These are phyloP conservation scores for Elsinoe australis DNA, from an alignment of 2,329 filamentous ascomycete species.

Conservation along the genomic window DNA sequence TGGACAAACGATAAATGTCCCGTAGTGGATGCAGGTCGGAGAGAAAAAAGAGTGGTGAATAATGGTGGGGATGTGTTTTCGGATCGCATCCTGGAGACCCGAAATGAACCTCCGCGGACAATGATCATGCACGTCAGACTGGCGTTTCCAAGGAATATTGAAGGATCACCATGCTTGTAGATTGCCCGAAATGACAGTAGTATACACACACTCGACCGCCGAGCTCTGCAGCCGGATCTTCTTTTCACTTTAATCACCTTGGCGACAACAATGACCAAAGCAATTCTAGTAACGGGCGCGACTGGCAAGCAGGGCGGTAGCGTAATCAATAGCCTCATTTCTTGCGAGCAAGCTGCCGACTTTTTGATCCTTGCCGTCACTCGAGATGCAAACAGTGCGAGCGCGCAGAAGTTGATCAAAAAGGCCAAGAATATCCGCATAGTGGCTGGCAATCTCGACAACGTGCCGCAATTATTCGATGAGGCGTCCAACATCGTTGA, in stretches of 20 bases:
- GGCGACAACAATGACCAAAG: slow-evolving; percentile 29
- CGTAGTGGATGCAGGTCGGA: no score
- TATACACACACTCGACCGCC: slow-evolving; percentile 7
- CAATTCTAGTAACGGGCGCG: slow-evolving; percentile 39
- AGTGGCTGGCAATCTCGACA: slow-evolving; percentile 48
- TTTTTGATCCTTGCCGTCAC: slow-evolving; percentile 52
- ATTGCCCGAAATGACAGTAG: not conserved
- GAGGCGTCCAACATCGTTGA: slow-evolving; percentile 38
- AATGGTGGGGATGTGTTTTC: no score
- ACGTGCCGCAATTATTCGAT: slow-evolving; percentile 44
- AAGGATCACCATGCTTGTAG: no score
- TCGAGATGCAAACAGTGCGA: slow-evolving; percentile 42
- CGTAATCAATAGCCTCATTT: slow-evolving; percentile 35
- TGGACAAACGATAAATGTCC: no score
- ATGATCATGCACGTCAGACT: no score
- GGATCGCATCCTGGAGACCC: no score
- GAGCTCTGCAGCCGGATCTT: slow-evolving; percentile 13
- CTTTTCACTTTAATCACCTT: slow-evolving; percentile 6
- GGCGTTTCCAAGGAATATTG: no score
- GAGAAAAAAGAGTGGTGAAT: no score
- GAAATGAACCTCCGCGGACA: no score
- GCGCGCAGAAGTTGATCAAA: slow-evolving; percentile 42
- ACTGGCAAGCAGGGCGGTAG: slow-evolving; percentile 42
- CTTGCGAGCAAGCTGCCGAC: slow-evolving; percentile 18
- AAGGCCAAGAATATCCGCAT: slow-evolving; percentile 45